phyloP scores from a whole-genome alignment of 78 protist species.

The Creolimax fragrantissima region DNA sequence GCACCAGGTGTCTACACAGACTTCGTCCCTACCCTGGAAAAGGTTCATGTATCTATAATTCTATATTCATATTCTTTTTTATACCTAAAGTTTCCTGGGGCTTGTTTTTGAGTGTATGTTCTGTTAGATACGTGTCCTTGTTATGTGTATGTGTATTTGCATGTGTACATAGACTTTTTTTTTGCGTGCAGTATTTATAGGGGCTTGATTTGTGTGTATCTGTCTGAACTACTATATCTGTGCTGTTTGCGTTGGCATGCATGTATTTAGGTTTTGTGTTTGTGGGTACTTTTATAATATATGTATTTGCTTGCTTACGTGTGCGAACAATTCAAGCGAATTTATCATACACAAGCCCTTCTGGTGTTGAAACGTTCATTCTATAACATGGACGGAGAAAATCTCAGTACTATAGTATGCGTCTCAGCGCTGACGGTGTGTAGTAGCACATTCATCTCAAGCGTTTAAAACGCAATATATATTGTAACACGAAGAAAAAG shows the following conservation, averaged over 20 bases:
- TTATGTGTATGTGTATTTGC: neutral
- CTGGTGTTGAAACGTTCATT: too few species aligned
- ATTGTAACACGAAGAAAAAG: too few species aligned
- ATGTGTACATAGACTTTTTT: neutral
- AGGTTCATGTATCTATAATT: neutral
- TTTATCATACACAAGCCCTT: neutral
- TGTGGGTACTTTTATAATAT: neutral
- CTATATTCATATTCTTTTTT: too few species aligned
- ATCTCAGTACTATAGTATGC: too few species aligned
- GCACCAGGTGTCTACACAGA: neutral
- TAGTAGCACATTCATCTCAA: too few species aligned
- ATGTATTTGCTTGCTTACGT: neutral
- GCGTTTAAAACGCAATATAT: too few species aligned
- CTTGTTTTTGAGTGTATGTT: neutral
- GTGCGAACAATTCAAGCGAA: neutral
- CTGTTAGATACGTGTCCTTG: neutral
- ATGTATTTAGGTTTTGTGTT: neutral
- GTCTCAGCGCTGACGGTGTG: too few species aligned
- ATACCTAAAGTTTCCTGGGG: neutral
- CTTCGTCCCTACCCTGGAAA: neutral
- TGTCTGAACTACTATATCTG: neutral
- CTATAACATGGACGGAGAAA: too few species aligned
- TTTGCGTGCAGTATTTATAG: too few species aligned
- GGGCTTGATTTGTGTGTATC: neutral
- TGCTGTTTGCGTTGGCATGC: neutral